A percentile compares a stretch with the other conserved stretches of the same genome.
These are phyloP conservation scores for Magnusiomyces ingens DNA, from an alignment of 1,139 yeast species.

Conservation along the genomic window DNA sequence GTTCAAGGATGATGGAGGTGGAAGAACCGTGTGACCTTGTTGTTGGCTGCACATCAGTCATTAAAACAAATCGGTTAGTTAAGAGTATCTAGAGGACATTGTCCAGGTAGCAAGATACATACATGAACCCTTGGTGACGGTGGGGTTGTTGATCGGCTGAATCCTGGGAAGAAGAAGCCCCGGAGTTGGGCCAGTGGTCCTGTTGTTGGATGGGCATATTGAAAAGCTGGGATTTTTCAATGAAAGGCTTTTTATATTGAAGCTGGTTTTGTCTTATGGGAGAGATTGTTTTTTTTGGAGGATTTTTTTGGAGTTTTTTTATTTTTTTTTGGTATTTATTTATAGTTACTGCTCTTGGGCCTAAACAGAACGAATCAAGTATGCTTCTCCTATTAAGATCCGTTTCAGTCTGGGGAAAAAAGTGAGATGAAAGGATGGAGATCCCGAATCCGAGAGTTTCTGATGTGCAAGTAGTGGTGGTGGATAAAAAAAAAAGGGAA, in stretches of 20 bases:
- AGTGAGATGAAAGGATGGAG: neutral
- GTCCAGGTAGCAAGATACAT: conserved; percentile 9
- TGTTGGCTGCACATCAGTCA: conserved; percentile 16
- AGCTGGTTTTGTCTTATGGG: neutral
- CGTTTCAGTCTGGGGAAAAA: neutral
- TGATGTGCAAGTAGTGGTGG: neutral
- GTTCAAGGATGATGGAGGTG: conserved; percentile 24
- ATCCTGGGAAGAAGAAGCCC: neutral
- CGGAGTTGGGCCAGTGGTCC: conserved; percentile 13
- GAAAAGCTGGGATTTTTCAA: neutral
- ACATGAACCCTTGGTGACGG: conserved; percentile 22
- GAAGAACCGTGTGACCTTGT: conserved; percentile 28
- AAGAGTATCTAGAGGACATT: neutral
- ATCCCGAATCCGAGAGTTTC: neutral
- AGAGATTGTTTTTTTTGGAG: neutral
- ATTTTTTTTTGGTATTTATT: too few relatives aligned
- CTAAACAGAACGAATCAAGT: neutral
- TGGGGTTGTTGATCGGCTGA: conserved; percentile 9
- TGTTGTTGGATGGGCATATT: conserved; percentile 10
- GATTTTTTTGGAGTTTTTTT: neutral
- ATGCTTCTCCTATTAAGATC: neutral
- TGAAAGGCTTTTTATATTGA: neutral
- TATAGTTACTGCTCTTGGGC: too few relatives aligned
- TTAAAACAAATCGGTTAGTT: neutral
- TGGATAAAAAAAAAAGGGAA: neutral